Evolutionary conservation across 495 filamentous ascomycete genomes (phyloP), one percentile per base, ranked within the genome.

Genomic region (Friedmanniomyces endolithicus): DNA sequence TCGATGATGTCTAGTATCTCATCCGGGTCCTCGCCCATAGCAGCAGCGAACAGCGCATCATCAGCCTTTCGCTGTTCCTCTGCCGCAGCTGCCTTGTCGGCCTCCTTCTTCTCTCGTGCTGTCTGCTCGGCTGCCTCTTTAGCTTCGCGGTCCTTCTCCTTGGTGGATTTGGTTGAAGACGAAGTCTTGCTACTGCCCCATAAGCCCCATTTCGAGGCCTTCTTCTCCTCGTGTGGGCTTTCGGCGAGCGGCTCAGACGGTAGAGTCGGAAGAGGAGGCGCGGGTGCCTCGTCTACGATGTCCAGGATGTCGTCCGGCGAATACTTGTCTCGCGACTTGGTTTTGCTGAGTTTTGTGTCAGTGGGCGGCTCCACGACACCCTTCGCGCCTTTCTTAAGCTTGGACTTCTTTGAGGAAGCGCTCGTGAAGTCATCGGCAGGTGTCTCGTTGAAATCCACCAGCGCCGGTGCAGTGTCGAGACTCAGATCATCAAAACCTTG

Each of bases 1-100:
- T 68, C 63, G 14, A 63, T 52, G 17, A 64, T 58, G 11, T 53
- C 63, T 9, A 69, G 44, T 11, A 69, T 60, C 25, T 70, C 67
- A 24, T 70, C 61, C 19, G 65, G 64, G 24, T 67, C 67, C 1
- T 65, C 66, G 17, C 60, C 43, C 20, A 63, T 55, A 11, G 65
- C 65, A 19, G 61, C 59, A 46, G 52, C 53, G 22, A 60, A 59
- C 0, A 56, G 60, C 9, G 59, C 62, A 34, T 59, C 61, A 22
- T 63, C 63, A 12, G 56, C 57, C 49, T 60, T 56, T n/a, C 56
- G 7, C 22, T 53, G 56, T 31, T 24, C 53, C 33, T 58, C 50
- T 39, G 46, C 63, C 12, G 39, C 51, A n/a, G 48, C 50, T 56
- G 57, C 56, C 46, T 50, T 55, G 46, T 56, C 51, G 17, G 58